A percentile compares a stretch with the other conserved stretches of the same genome.
These are phyloP conservation scores for Pleurotus citrinopileatus DNA, from an alignment of 768 basidiomycete genomes.

Conservation along the genomic window DNA sequence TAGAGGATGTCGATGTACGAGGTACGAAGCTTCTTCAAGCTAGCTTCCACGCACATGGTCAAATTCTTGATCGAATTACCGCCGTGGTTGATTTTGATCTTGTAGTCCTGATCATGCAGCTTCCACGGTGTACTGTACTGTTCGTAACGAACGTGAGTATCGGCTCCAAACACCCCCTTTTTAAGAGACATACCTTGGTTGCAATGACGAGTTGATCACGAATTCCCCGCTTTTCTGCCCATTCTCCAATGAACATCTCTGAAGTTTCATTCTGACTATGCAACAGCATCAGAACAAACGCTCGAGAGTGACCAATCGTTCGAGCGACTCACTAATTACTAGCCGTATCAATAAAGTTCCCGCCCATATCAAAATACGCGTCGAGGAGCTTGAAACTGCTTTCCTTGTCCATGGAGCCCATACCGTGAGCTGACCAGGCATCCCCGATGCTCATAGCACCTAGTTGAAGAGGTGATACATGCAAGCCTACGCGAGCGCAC, in stretches of 20 bases:
- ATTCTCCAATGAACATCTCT: constrained; percentile 52
- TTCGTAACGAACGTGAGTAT: neutral
- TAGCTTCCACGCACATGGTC: constrained; percentile 36
- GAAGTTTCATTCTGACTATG: constrained; percentile 50
- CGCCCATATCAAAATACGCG: constrained; percentile 39
- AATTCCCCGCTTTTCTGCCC: constrained; percentile 42
- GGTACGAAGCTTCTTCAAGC: constrained; percentile 44
- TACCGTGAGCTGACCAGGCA: constrained; percentile 26
- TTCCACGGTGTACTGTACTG: constrained; percentile 32
- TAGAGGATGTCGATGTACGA: constrained; percentile 47
- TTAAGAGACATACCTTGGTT: constrained; percentile 32
- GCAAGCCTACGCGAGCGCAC: constrained; percentile 33
- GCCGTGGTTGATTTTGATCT: constrained; percentile 35
- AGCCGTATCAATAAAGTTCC: constrained; percentile 49
- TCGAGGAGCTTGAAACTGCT: constrained; percentile 44
- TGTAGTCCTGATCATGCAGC: constrained; percentile 17
- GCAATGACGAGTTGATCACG: constrained; percentile 49
- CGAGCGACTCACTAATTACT: constrained; percentile 34
- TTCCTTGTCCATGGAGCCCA: constrained; percentile 40
- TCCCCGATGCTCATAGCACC: constrained; percentile 44
- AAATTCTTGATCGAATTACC: constrained; percentile 51
- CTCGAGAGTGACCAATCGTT: neutral
- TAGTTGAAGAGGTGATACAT: constrained; percentile 40
- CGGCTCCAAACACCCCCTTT: neutral
- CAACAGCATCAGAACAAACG: neutral